Base-by-base conservation (phyloP, 2,329 filamentous ascomycete species). In the Claviceps monticola region DNA sequence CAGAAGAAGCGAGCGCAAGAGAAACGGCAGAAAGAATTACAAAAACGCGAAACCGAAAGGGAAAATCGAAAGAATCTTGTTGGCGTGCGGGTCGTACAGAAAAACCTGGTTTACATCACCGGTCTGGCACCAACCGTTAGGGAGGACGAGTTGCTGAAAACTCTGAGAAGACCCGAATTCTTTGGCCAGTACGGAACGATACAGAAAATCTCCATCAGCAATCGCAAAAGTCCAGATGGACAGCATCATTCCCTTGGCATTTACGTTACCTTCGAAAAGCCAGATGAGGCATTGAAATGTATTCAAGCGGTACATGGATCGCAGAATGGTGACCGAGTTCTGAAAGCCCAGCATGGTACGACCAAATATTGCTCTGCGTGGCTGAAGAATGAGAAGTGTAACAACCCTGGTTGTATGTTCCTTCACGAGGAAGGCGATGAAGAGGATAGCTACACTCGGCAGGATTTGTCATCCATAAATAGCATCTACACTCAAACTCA, bases 321-420 rank as follows among this genome's bases (percentile, higher is more conserved):
- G 2, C 79, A 85, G 55, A 97, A 98, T 62, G 89, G 88, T 50
- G 93, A 97, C 56, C 77, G 91, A 49, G 76, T 88, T 14, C 71
- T 98, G 19, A 84, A 88, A 73, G 90, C 80, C 4, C 83, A 82
- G 62, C 69, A 82, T 50, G 93, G 93, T 23, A 98, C 93, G 0
- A 98, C 93, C 4, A 98, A 98, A 66, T 98, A 98, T 68, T 98
- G 93, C 67, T 98, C 93, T 0, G 91, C 93, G 4, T 98, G 94
- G 74, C 75, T 98, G 17, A 86, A 94, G 53, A 89, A 94, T 58
- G 93, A 98, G 67, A 85, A 84, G 58, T 98, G 93, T 68, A 89
- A 87, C 52, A 98, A 98, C 62, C 83, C 90, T 49, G 91, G 93
- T 56, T 98, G 93, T 73, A 98, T 96, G 80, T 98, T 98, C 67